Percentiles rank a stretch among this genome's conserved stretches.
Conservation (phyloP, 2,329 filamentous ascomycete genomes). For the Fusarium compactum region DNA sequence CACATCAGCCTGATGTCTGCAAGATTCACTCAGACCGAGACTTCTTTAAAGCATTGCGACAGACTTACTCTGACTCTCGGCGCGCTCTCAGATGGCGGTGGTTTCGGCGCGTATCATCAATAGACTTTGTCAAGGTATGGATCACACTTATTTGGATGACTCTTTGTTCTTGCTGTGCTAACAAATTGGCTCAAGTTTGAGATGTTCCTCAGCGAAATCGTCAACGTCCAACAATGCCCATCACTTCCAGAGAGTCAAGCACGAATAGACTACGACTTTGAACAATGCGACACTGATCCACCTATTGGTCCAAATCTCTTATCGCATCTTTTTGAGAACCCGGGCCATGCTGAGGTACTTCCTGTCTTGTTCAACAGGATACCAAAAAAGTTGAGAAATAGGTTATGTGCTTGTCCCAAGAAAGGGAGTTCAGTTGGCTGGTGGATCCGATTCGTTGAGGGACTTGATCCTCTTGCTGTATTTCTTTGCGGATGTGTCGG, state of each 20-base stretch:
- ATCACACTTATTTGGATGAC: no score
- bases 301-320: conserved; percentile 12
- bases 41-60: conserved; percentile 1
- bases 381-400: background rate
- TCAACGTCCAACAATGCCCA: background rate
- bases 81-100: background rate
- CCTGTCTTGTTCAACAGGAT: conserved; percentile 16
- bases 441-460: background rate
- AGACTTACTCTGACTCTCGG: background rate
- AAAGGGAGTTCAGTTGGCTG: conserved; percentile 7
- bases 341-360: conserved; percentile 1
- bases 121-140: conserved; percentile 15
- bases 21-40: conserved; percentile 15
- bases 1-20: conserved; percentile 25
- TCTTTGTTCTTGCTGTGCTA: background rate
- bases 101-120: background rate
- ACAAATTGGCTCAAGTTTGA: background rate
- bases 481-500: conserved; percentile 1
- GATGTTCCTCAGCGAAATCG: background rate
- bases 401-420: background rate
- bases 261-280: conserved; percentile 7
- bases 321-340: conserved; percentile 22
- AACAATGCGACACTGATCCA: conserved; percentile 16
- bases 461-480: background rate
- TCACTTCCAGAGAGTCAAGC: background rate